Percentiles rank a stretch among this genome's conserved stretches.
phyloP scores from a whole-genome alignment of 148 eudicot genomes.

The Bassia scoparia region DNA sequence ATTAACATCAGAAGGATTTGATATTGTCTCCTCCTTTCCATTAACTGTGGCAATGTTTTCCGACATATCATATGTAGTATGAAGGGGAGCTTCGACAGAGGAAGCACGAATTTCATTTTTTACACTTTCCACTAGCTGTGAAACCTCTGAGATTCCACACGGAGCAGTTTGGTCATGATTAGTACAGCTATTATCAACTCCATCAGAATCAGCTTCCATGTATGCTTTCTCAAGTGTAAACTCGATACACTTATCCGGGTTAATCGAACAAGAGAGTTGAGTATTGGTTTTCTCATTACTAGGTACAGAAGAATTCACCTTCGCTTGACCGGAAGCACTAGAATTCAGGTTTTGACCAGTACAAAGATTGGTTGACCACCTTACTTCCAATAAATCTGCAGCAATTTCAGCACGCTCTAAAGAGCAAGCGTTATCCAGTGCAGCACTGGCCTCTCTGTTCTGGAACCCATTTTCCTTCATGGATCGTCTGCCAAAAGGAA shows the following conservation, averaged over 20 bases:
- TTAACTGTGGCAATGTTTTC: constrained; percentile 10
- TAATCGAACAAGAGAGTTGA: constrained; percentile 30
- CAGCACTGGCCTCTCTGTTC: constrained; percentile 29
- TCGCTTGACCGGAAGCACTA: constrained; percentile 9
- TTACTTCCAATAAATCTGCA: constrained; percentile 82
- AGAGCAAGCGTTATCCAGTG: constrained; percentile 37
- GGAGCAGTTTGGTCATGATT: constrained; percentile 23
- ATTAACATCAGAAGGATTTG: neutral
- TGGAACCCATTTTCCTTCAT: constrained; percentile 34
- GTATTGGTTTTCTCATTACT: constrained; percentile 26
- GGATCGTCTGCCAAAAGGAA: constrained; percentile 59
- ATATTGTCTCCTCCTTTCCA: neutral
- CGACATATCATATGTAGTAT: neutral
- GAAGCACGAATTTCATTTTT: neutral
- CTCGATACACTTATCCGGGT: constrained; percentile 24
- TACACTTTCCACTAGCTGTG: constrained; percentile 14
- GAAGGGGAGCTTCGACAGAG: constrained; percentile 10
- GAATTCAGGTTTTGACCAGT: constrained; percentile 25
- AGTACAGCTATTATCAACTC: constrained; percentile 13
- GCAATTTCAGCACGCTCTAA: constrained; percentile 88
- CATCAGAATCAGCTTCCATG: constrained; percentile 25
- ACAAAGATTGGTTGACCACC: constrained; percentile 81
- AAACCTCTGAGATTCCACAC: constrained; percentile 22
- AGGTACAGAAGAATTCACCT: constrained; percentile 11
- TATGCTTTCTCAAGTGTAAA: constrained; percentile 28